Conservation (phyloP, 208 protist species). For the Trypanosoma scelopori region DNA sequence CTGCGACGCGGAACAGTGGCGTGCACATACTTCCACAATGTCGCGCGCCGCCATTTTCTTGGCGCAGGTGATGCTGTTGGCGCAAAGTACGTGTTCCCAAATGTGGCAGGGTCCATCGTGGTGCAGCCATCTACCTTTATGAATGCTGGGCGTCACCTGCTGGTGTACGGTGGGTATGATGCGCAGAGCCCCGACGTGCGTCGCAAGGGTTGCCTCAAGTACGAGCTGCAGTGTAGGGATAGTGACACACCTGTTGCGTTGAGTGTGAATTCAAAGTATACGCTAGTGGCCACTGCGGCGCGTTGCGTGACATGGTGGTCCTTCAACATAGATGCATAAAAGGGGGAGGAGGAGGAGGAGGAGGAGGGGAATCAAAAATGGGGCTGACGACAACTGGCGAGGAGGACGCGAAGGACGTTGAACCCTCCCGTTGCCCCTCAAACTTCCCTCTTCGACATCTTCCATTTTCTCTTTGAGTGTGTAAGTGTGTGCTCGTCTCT, state of each 20-base stretch:
- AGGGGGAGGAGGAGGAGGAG: too few relatives aligned
- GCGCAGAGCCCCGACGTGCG: background rate
- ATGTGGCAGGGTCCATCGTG: constrained; percentile 36
- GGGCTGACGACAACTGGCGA: background rate
- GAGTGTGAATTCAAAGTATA: constrained; percentile 65
- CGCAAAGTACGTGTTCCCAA: constrained; percentile 59
- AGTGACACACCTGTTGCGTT: constrained; percentile 67
- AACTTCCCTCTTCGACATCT: background rate
- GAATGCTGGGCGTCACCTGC: constrained; percentile 63
- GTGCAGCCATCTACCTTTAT: constrained; percentile 64
- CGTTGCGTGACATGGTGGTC: constrained; percentile 83
- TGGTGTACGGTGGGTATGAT: constrained; percentile 51
- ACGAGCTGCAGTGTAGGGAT: constrained; percentile 76
- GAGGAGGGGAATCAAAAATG: background rate
- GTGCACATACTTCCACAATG: constrained; percentile 64
- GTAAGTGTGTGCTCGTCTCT: background rate
- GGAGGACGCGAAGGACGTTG: background rate
- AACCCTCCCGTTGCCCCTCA: too few relatives aligned
- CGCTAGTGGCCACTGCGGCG: constrained; percentile 63
- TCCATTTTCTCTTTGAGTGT: background rate
- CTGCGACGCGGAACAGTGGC: constrained; percentile 18
- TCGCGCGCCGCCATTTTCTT: constrained; percentile 54
- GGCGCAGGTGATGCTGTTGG: constrained; percentile 59
- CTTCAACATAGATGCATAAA: constrained; percentile 39
- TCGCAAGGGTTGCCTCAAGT: constrained; percentile 44